Evolutionary conservation across 305 asterid species (phyloP).

Genomic region (Petunia hybrid): DNA sequence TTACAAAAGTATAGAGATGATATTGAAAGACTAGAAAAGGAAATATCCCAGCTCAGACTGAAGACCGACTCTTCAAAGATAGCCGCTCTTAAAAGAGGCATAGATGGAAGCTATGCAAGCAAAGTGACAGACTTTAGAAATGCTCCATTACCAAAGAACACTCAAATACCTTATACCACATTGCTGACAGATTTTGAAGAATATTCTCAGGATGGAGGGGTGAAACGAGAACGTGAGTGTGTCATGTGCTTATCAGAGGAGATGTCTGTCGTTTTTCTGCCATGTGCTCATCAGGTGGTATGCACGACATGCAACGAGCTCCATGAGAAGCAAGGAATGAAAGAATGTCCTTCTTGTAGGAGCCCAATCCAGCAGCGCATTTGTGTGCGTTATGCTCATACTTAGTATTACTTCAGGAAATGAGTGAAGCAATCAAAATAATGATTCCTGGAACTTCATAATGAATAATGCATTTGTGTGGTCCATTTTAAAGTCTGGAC

Average conservation of each 20-base stretch:
- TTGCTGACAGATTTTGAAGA: constrained; percentile 43
- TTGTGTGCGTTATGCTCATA: constrained; percentile 68
- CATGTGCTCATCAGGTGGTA: constrained; percentile 96
- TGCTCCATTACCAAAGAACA: constrained; percentile 39
- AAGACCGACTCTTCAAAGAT: constrained; percentile 81
- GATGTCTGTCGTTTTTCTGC: constrained; percentile 91
- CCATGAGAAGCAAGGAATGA: constrained; percentile 96
- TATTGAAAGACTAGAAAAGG: constrained; percentile 71
- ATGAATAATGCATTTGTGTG: constrained; percentile 49
- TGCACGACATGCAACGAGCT: constrained; percentile 86
- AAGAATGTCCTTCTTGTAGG: constrained; percentile 96
- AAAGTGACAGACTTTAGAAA: constrained; percentile 39
- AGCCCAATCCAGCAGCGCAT: constrained; percentile 81
- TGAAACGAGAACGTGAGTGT: constrained; percentile 88
- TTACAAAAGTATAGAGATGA: constrained; percentile 71
- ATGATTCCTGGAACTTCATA: constrained; percentile 50
- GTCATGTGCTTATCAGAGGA: constrained; percentile 98
- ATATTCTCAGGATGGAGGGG: constrained; percentile 52
- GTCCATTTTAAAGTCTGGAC: constrained; percentile 25
- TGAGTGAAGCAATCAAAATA: constrained; percentile 44
- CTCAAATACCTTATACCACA: constrained; percentile 47
- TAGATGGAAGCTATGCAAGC: constrained; percentile 56
- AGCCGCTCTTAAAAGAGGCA: constrained; percentile 82
- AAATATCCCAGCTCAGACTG: constrained; percentile 76
- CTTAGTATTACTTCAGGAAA: constrained; percentile 40